Conservation (phyloP, 2,329 filamentous ascomycete species). For the Neofusicoccum parvum region DNA sequence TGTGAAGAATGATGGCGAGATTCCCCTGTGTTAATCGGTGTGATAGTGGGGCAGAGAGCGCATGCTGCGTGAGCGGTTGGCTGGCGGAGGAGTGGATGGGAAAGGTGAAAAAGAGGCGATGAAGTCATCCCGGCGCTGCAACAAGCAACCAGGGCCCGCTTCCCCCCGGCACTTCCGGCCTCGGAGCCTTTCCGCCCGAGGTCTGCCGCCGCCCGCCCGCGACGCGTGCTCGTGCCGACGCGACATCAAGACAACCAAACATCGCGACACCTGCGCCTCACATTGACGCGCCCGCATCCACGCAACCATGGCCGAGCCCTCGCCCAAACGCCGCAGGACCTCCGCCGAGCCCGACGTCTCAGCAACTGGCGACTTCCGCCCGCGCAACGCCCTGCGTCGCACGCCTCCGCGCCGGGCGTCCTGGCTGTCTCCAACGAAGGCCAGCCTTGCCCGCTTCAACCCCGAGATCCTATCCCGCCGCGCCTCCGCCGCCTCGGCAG, state of each 20-base stretch:
- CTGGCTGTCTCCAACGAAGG: constrained; percentile 43
- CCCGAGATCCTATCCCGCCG: constrained; percentile 28
- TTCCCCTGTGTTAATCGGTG: no score
- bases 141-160: background rate
- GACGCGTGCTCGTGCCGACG: constrained; percentile 9
- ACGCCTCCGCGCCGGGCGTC: constrained; percentile 39
- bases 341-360: constrained; percentile 23
- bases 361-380: constrained; percentile 15
- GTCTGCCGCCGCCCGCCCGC: background rate
- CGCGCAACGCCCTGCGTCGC: constrained; percentile 26
- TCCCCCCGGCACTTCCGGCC: background rate
- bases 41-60: background rate
- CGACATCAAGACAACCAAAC: background rate
- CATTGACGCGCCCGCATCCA: background rate
- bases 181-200: constrained; percentile 2
- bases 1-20: no score
- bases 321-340: constrained; percentile 38
- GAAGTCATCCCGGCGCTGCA: constrained; percentile 13
- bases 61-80: background rate
- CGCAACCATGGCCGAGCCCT: background rate
- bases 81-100: background rate
- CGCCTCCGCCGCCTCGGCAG: constrained; percentile 24
- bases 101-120: constrained; percentile 16
- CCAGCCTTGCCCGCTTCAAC: constrained; percentile 43
- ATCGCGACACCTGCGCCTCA: background rate